Conservation (phyloP, 331 rosid species). For the Pyracantha coccinea region DNA sequence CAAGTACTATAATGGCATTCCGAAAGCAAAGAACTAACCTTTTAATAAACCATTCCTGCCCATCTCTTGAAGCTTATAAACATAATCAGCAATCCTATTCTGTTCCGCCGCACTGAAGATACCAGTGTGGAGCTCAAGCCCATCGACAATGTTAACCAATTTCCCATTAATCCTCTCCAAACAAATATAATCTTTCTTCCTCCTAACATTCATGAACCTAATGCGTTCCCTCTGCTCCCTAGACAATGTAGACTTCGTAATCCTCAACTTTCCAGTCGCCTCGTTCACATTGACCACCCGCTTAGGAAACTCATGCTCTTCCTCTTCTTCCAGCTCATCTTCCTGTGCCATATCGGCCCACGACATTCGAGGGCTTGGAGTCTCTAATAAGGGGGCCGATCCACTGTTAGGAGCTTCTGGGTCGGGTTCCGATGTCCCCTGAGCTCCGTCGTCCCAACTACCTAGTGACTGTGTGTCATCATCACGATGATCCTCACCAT, state of each 20-base stretch:
- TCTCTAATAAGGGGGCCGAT: constrained; percentile 5
- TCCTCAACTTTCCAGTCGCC: constrained; percentile 22
- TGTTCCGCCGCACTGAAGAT: constrained; percentile 87
- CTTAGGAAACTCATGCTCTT: constrained; percentile 21
- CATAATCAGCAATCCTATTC: constrained; percentile 59
- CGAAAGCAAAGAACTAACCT: constrained; percentile 38
- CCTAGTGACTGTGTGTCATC: constrained; percentile 25
- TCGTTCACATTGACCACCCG: constrained; percentile 27
- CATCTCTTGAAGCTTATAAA: constrained; percentile 55
- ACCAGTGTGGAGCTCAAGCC: constrained; percentile 82
- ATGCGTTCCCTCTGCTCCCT: constrained; percentile 73
- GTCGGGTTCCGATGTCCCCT: constrained; percentile 17
- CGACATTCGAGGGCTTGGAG: constrained; percentile 42
- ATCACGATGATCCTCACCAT: constrained; percentile 33
- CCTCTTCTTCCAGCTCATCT: constrained; percentile 69
- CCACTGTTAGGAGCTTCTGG: constrained; percentile 13
- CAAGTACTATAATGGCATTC: background rate
- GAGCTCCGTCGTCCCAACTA: constrained; percentile 26
- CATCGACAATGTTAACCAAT: constrained; percentile 58
- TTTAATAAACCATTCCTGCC: constrained; percentile 63
- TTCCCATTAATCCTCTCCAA: constrained; percentile 66
- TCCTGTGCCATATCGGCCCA: constrained; percentile 99
- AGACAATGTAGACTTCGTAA: constrained; percentile 55
- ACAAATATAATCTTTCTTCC: constrained; percentile 61
- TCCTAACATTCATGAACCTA: constrained; percentile 55